Evolutionary conservation across 352 stramenopile species (phyloP), one percentile per base, ranked within the genome.

Genomic region (Globisporangium rhizosaccharum): DNA sequence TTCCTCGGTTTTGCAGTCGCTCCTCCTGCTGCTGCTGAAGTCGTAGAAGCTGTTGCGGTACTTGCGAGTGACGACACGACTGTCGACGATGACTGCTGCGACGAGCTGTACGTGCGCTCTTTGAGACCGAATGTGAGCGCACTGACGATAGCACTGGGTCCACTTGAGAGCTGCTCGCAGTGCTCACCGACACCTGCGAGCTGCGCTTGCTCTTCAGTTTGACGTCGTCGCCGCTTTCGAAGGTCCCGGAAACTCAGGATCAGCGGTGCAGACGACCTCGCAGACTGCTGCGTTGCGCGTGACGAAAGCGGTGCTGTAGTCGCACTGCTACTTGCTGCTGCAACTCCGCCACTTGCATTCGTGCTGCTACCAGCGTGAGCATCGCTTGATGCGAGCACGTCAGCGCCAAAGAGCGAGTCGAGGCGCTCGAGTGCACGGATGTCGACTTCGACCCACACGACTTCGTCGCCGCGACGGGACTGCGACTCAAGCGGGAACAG

Each of bases 381-480:
- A 18, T 46, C 30, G 26, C n/a, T 37, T 9, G 15, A 14, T 9
- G n/a, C 10, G 18, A n/a, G 51, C 47, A 44, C 39, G 17, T 61
- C 63, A 12, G 33, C 50, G 14, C 59, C 66, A 20, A 80, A 61
- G 30, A 71, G 56, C 53, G 72, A 80, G 7, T 67, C 61, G 26
- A 77, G 65, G 0, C 72, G 72, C 33, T 68, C 56, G 33, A 87
- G 59, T 0, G 48, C 41, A 17, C 54, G 52, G 6, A 53, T 51
- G 50, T 78, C 63, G 3, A 87, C 58, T 14, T 65, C 58, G 14
- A 72, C 50, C 77, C 76, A 90, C 12, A 10, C 44, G 10, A 80
- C 59, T 28, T 66, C 53, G 44, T 72, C 41, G 7, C 39, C 36
- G 15, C 30, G 57, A n/a, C 52, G 68, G 28, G 66, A 56, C 14